Conservation (phyloP, 495 filamentous ascomycete species). For the Letharia lupina region DNA sequence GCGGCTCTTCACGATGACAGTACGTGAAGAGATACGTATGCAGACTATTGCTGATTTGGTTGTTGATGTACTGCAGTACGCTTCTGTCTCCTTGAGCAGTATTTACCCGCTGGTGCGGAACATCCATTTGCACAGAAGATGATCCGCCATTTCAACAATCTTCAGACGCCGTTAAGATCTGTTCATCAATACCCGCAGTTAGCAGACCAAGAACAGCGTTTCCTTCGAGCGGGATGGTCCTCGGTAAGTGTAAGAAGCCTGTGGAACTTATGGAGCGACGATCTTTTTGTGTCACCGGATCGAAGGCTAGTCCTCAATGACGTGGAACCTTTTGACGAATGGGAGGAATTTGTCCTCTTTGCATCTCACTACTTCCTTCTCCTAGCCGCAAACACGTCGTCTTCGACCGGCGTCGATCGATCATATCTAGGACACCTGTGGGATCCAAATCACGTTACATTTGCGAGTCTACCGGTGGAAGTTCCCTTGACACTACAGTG, state of each 20-base stretch:
- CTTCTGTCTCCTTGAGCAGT: constrained; percentile 91
- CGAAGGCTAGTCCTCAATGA: constrained; percentile 52
- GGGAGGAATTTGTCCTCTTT: constrained; percentile 90
- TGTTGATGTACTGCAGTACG: constrained; percentile 26
- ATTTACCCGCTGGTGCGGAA: constrained; percentile 62
- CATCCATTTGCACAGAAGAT: constrained; percentile 87
- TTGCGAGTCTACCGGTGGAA: neutral
- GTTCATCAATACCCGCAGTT: constrained; percentile 62
- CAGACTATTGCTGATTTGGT: neutral
- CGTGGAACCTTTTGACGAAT: constrained; percentile 85
- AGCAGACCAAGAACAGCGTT: constrained; percentile 55
- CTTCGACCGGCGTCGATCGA: neutral
- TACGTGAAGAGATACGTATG: constrained; percentile 26
- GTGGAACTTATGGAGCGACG: constrained; percentile 71
- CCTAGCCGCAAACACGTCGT: constrained; percentile 38
- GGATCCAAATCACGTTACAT: neutral
- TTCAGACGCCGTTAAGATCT: constrained; percentile 66
- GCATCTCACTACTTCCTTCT: constrained; percentile 79
- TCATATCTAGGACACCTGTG: neutral
- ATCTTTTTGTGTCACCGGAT: constrained; percentile 47
- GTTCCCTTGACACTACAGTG: neutral
- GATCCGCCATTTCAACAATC: constrained; percentile 74
- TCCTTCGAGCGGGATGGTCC: constrained; percentile 56
- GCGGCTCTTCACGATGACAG: constrained; percentile 52
- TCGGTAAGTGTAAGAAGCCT: constrained; percentile 52